Evolutionary conservation across 192 early-diverging fungal genomes (phyloP).

Genomic region (Rhizophagus prolifer): DNA sequence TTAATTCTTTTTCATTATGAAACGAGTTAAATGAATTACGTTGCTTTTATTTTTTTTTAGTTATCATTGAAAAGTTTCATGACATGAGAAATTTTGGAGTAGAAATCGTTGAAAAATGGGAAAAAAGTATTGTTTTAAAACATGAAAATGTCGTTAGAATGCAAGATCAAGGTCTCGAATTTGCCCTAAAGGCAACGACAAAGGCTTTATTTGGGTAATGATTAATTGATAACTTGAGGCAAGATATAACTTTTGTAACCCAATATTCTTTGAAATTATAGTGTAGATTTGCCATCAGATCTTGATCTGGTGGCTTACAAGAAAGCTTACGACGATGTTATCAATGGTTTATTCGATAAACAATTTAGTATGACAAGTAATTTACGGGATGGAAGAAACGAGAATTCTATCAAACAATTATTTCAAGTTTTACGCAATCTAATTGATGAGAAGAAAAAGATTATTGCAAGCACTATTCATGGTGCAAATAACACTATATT

Average conservation of each 20-base stretch:
- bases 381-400: background rate
- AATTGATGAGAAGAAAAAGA: too few relatives aligned
- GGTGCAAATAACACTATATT: too few relatives aligned
- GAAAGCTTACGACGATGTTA: background rate
- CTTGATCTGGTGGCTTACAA: background rate
- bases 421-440: too few relatives aligned
- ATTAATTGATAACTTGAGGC: too few relatives aligned
- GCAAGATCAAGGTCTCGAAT: background rate
- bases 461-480: too few relatives aligned
- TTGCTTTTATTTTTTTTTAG: too few relatives aligned
- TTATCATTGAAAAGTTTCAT: too few relatives aligned
- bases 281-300: background rate
- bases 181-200: background rate
- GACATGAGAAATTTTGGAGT: too few relatives aligned
- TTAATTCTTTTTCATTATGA: too few relatives aligned
- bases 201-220: background rate
- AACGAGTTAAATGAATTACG: too few relatives aligned
- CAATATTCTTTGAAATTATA: too few relatives aligned
- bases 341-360: background rate
- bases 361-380: background rate
- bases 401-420: background rate
- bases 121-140: background rate
- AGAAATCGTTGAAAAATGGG: background rate
- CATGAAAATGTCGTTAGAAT: background rate
- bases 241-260: too few relatives aligned